Percentiles rank a stretch among this genome's conserved stretches.
phyloP scores from a whole-genome alignment of 164 flowering plant species.

The Magnolia kwangsiensis region DNA sequence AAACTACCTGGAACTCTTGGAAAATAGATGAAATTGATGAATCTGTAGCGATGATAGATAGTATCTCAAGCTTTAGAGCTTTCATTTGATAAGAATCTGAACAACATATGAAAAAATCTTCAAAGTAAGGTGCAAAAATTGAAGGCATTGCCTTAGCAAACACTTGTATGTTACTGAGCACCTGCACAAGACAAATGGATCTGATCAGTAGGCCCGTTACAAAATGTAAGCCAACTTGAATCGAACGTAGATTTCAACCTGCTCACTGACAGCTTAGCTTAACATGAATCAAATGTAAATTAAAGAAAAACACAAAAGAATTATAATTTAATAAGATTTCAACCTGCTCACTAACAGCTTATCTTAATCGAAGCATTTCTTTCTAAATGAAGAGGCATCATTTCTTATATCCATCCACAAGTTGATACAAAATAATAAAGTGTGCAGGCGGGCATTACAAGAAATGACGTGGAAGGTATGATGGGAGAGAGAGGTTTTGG shows the following conservation, averaged over 20 bases:
- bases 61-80: constrained; percentile 86
- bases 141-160: constrained; percentile 88
- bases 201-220: not conserved
- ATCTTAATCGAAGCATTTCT: not conserved
- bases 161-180: constrained; percentile 90
- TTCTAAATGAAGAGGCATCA: no score
- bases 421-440: no score
- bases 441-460: no score
- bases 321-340: not conserved
- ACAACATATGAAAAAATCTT: constrained; percentile 70
- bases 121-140: constrained; percentile 69
- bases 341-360: not conserved
- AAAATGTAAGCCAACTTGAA: not conserved
- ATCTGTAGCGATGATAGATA: constrained; percentile 77
- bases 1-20: constrained; percentile 86
- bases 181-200: constrained; percentile 40
- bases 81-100: constrained; percentile 77
- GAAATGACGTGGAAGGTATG: no score
- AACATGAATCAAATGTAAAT: not conserved
- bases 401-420: no score
- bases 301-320: not conserved
- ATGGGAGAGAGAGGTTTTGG: no score
- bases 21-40: constrained; percentile 69
- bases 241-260: no score
- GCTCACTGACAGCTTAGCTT: no score